These are phyloP conservation scores for Lecanicillium sp. DNA, from an alignment of 2,329 filamentous ascomycete species.

Conservation along the genomic window DNA sequence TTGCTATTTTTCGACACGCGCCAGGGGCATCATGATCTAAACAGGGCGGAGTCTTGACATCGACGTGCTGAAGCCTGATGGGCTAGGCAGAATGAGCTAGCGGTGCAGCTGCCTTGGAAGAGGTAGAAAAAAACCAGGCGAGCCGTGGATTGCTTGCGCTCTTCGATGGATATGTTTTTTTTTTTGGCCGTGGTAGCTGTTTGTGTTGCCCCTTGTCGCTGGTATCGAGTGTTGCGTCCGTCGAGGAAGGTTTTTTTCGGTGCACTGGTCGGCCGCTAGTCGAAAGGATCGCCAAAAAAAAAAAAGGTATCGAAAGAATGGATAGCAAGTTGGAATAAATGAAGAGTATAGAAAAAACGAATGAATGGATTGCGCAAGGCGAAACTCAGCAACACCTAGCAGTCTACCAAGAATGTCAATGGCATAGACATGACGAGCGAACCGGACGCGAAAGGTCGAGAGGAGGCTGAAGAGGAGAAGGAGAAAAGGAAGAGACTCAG, in stretches of 20 bases:
- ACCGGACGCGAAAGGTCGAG: constrained; percentile 13
- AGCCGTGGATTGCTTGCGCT: neutral
- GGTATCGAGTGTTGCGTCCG: too few species aligned
- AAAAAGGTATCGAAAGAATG: neutral
- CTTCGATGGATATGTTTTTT: neutral
- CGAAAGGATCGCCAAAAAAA: constrained; percentile 3
- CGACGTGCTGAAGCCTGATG: constrained; percentile 2
- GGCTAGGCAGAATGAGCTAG: neutral
- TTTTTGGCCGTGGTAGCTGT: too few species aligned
- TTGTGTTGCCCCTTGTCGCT: too few species aligned
- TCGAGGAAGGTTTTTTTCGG: too few species aligned
- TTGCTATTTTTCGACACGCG: constrained; percentile 17
- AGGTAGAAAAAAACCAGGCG: neutral
- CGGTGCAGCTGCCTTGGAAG: neutral
- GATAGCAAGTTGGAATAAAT: neutral
- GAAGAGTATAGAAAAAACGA: constrained; percentile 8
- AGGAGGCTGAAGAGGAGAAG: constrained; percentile 14
- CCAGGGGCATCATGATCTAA: constrained; percentile 15
- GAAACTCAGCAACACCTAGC: neutral
- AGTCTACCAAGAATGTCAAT: constrained; percentile 15
- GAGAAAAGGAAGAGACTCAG: constrained; percentile 8
- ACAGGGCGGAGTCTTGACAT: constrained; percentile 11
- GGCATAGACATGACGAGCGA: constrained; percentile 22
- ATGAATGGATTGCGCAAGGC: constrained; percentile 10
- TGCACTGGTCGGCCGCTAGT: constrained; percentile 5